Conservation (phyloP, 106 monocot genomes). For the Triglochin maritima region DNA sequence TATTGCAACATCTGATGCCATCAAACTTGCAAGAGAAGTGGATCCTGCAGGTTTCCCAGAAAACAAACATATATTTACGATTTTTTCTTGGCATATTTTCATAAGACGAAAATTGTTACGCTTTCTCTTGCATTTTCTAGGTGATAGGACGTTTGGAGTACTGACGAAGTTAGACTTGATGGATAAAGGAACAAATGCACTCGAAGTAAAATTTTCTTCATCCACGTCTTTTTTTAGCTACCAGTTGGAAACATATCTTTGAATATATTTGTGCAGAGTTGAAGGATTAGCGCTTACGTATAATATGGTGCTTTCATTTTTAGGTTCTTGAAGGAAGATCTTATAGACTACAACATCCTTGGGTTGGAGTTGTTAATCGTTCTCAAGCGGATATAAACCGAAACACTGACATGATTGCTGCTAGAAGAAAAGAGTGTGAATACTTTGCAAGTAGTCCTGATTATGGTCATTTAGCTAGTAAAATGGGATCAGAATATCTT, state of each 20-base stretch:
- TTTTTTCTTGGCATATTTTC: not conserved
- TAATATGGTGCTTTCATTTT: not conserved
- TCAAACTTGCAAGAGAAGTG: slow-evolving; percentile 69
- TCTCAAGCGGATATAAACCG: slow-evolving; percentile 83
- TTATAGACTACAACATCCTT: slow-evolving; percentile 53
- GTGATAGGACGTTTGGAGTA: slow-evolving; percentile 81
- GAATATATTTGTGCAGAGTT: not conserved
- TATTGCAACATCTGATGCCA: slow-evolving; percentile 83
- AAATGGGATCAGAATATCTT: slow-evolving; percentile 89
- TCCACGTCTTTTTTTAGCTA: too few relatives aligned
- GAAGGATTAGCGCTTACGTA: too few relatives aligned
- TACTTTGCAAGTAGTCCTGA: slow-evolving; percentile 63
- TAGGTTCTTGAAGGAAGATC: slow-evolving; percentile 87
- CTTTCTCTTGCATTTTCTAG: not conserved
- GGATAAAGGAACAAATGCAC: slow-evolving; percentile 84
- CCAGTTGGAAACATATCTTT: not conserved
- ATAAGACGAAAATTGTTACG: not conserved
- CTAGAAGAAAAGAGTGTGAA: slow-evolving; percentile 57
- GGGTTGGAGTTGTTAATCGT: slow-evolving; percentile 84
- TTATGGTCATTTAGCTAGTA: slow-evolving; percentile 68
- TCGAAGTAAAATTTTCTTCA: slow-evolving; percentile 35
- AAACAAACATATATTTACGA: too few relatives aligned
- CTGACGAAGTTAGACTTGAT: slow-evolving; percentile 77
- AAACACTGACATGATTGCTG: slow-evolving; percentile 63
- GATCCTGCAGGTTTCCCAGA: slow-evolving; percentile 45